These are phyloP conservation scores for Botrytis galanthina DNA, from an alignment of 2,329 filamentous ascomycete species.

Conservation along the genomic window DNA sequence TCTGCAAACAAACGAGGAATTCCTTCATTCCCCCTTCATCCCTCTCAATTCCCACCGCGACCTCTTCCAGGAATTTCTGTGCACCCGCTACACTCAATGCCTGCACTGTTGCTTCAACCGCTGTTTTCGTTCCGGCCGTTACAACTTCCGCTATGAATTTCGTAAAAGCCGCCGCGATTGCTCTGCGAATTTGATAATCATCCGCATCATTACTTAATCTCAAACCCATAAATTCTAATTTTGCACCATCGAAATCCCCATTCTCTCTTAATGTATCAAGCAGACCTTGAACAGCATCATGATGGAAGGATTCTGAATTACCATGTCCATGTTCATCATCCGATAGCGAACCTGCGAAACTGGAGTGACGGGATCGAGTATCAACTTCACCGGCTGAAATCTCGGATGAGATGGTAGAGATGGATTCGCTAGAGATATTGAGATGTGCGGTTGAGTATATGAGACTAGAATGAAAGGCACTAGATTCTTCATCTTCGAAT, in stretches of 20 bases:
- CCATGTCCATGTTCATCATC: constrained; percentile 50
- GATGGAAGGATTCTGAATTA: constrained; percentile 67
- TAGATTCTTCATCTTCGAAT: constrained; percentile 54
- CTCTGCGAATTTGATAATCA: constrained; percentile 81
- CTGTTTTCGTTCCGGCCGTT: constrained; percentile 44
- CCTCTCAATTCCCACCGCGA: constrained; percentile 62
- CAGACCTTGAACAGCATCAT: constrained; percentile 83
- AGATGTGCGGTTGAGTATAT: constrained; percentile 40
- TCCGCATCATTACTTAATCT: constrained; percentile 88
- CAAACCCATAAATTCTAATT: constrained; percentile 91
- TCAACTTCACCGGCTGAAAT: constrained; percentile 42
- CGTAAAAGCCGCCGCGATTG: constrained; percentile 81
- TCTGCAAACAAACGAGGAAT: constrained; percentile 78
- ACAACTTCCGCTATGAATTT: constrained; percentile 74
- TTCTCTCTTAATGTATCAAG: constrained; percentile 77
- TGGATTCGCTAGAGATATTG: constrained; percentile 51
- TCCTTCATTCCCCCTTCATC: constrained; percentile 75
- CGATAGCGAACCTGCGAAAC: constrained; percentile 71
- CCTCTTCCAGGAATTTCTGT: constrained; percentile 55
- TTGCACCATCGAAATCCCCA: constrained; percentile 75
- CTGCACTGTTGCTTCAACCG: constrained; percentile 43
- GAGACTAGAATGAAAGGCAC: constrained; percentile 53
- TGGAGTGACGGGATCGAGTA: constrained; percentile 60
- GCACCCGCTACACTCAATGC: constrained; percentile 64
- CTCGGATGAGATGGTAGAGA: constrained; percentile 62